Evolutionary conservation across 129 eudicot genomes (phyloP).

Genomic region (Flaveria robusta): DNA sequence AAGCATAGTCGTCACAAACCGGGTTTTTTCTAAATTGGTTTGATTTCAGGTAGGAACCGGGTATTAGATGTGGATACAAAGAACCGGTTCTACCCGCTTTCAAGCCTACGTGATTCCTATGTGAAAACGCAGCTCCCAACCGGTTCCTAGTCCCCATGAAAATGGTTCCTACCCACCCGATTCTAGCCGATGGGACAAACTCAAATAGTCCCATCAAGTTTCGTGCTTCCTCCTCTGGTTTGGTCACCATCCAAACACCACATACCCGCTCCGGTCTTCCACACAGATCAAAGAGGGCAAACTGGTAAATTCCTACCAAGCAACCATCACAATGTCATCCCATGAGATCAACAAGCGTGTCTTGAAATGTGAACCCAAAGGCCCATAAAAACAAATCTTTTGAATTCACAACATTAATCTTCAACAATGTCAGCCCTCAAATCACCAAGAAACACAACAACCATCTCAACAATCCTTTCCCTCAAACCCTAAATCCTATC

Average conservation of each 20-base stretch:
- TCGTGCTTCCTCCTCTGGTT: no score
- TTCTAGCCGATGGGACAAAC: no score
- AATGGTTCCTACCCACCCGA: no score
- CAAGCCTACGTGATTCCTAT: no score
- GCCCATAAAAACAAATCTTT: constrained; percentile 23
- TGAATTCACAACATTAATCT: background rate
- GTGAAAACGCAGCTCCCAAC: no score
- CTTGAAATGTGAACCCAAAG: constrained; percentile 17
- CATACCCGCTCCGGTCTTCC: background rate
- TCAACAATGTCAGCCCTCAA: constrained; percentile 56
- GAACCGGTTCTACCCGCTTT: no score
- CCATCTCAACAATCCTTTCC: constrained; percentile 92
- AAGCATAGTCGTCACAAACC: no score
- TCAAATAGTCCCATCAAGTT: no score
- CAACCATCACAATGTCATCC: constrained; percentile 28
- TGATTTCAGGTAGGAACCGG: no score
- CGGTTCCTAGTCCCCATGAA: no score
- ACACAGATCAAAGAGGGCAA: constrained; percentile 20
- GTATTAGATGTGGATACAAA: no score
- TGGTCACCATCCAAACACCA: constrained; percentile 20
- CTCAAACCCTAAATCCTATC: constrained; percentile 70
- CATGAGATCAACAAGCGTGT: constrained; percentile 1
- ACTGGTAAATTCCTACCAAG: constrained; percentile 12
- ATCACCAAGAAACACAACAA: constrained; percentile 82
- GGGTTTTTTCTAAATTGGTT: no score